Conservation (phyloP, 176 grass and related monocot species). For the Bolboschoenus planiculmis region DNA sequence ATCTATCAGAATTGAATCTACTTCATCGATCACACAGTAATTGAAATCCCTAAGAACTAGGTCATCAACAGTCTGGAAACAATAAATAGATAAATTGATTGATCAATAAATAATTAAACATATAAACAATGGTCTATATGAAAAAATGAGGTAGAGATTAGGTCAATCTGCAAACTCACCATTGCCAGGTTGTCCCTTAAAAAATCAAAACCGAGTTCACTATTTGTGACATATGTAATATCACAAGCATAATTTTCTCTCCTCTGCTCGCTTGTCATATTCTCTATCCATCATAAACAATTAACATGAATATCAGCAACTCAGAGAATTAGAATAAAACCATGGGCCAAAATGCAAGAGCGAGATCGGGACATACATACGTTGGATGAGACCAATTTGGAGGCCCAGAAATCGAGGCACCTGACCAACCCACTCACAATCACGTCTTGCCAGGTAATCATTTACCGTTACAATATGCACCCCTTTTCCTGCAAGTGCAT, state of each 20-base stretch:
- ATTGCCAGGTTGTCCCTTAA: constrained; percentile 97
- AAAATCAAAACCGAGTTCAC: constrained; percentile 99
- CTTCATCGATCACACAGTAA: constrained; percentile 99
- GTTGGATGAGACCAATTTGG: constrained; percentile 98
- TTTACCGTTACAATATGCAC: constrained; percentile 98
- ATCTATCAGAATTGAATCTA: constrained; percentile 99
- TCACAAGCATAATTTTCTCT: constrained; percentile 93
- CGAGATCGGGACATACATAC: constrained; percentile 45
- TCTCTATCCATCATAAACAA: constrained; percentile 58
- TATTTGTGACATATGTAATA: constrained; percentile 99
- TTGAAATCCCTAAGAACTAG: constrained; percentile 97
- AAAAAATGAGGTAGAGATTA: not conserved
- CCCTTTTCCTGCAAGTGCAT: constrained; percentile 89
- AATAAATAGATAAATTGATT: constrained; percentile 17
- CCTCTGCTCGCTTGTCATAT: constrained; percentile 96
- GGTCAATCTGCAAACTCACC: constrained; percentile 34
- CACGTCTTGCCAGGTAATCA: constrained; percentile 93
- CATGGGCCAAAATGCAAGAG: not conserved
- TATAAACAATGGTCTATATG: not conserved
- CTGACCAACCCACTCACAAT: constrained; percentile 99
- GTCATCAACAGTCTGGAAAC: constrained; percentile 79
- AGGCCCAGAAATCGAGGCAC: constrained; percentile 90
- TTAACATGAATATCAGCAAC: not conserved
- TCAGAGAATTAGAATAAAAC: not conserved
- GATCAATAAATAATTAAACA: constrained; percentile 11